phyloP scores from a whole-genome alignment of 2,329 filamentous ascomycete species.

The Paracoccidioides lutzii region DNA sequence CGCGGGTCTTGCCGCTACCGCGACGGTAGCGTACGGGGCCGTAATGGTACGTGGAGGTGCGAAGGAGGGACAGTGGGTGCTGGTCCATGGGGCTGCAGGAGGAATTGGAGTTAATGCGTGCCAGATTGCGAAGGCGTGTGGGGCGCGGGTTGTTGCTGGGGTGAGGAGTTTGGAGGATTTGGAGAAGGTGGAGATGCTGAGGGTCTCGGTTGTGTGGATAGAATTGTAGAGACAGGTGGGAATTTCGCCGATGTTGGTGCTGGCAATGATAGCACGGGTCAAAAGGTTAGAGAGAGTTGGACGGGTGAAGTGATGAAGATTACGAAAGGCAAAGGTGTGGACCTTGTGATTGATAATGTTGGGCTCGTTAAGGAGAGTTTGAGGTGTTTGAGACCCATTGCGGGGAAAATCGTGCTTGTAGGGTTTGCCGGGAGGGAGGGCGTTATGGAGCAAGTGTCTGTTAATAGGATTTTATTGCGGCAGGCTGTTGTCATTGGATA shows the following conservation, averaged over 20 bases:
- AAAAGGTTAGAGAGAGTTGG: constrained; percentile 30
- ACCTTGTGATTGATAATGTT: constrained; percentile 47
- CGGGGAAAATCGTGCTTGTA: constrained; percentile 43
- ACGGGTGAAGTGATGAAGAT: constrained; percentile 37
- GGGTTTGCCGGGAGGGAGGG: constrained; percentile 45
- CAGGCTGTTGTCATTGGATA: constrained; percentile 43
- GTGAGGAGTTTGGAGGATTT: constrained; percentile 33
- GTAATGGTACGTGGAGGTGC: constrained; percentile 23
- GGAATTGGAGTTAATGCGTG: constrained; percentile 44
- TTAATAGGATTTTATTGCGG: constrained; percentile 44
- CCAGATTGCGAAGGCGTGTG: constrained; percentile 42
- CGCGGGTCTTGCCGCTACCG: constrained; percentile 42
- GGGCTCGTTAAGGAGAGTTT: constrained; percentile 44
- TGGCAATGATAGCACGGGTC: neutral
- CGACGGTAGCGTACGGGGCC: constrained; percentile 43
- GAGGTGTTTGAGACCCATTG: constrained; percentile 39
- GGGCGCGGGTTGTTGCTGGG: constrained; percentile 42
- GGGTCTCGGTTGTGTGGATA: constrained; percentile 5
- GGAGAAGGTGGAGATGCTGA: constrained; percentile 4
- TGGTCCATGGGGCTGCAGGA: constrained; percentile 45
- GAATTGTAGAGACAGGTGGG: constrained; percentile 6
- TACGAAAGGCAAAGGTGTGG: constrained; percentile 39
- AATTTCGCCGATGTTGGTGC: neutral
- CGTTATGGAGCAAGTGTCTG: constrained; percentile 41
- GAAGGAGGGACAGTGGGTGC: constrained; percentile 36